Conservation (phyloP, 305 asterid genomes). For the Fraxinus angustifolia region DNA sequence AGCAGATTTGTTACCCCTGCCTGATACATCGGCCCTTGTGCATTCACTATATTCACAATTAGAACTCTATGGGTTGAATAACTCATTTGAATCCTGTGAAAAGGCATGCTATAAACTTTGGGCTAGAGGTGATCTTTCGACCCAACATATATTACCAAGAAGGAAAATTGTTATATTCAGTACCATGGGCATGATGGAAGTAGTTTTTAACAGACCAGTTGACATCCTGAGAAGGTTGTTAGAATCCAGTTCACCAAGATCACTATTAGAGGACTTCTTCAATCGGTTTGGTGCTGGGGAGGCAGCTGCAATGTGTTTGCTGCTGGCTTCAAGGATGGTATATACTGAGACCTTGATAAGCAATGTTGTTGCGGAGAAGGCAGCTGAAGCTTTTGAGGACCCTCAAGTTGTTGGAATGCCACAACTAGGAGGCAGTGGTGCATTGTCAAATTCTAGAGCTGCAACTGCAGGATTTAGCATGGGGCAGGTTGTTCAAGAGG, state of each 20-base stretch:
- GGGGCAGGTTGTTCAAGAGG: slow-evolving; percentile 99
- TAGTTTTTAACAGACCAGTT: slow-evolving; percentile 88
- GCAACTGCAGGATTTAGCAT: slow-evolving; percentile 96
- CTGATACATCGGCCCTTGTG: slow-evolving; percentile 71
- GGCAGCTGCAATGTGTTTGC: slow-evolving; percentile 92
- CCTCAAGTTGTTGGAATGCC: slow-evolving; percentile 97
- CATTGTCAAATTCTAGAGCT: slow-evolving; percentile 75
- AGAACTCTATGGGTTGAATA: slow-evolving; percentile 61
- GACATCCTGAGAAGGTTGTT: slow-evolving; percentile 80
- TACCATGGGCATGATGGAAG: slow-evolving; percentile 99
- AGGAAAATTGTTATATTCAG: slow-evolving; percentile 82
- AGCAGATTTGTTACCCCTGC: slow-evolving; percentile 80
- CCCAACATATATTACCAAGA: slow-evolving; percentile 89
- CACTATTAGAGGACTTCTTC: slow-evolving; percentile 85
- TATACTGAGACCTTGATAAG: slow-evolving; percentile 62
- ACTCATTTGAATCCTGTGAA: slow-evolving; percentile 68
- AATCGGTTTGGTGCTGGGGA: slow-evolving; percentile 94
- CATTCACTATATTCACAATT: slow-evolving; percentile 80
- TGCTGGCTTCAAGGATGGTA: slow-evolving; percentile 83
- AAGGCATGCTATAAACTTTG: slow-evolving; percentile 68
- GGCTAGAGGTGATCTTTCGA: slow-evolving; percentile 93
- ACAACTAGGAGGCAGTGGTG: slow-evolving; percentile 93
- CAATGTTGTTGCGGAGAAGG: slow-evolving; percentile 82
- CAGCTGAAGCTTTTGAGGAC: slow-evolving; percentile 99
- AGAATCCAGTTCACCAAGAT: slow-evolving; percentile 82